Evolutionary conservation across 768 basidiomycete species (phyloP), one percentile per base, ranked within the genome.

Genomic region (Pisolithus microcarpus): DNA sequence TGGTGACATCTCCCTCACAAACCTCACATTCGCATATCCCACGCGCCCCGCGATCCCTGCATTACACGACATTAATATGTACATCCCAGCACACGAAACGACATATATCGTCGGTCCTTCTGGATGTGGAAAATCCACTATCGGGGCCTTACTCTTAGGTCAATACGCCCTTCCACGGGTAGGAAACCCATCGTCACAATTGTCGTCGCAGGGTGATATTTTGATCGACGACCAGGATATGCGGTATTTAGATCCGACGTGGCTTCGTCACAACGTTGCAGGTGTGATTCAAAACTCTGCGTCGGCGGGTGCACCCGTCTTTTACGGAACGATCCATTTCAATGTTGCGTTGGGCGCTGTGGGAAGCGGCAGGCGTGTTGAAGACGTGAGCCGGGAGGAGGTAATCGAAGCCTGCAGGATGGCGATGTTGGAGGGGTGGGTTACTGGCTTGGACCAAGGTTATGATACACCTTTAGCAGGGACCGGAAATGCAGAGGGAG

Each of bases 351-450:
- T 95, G 52, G 91, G 84, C 4, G 68, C 83, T 5, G 79, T 81
- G 7, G 81, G 79, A 6, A 65, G 65, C 56, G 58, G 63, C 18
- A 65, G 75, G 28, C 56, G 62, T 4, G 74, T 75, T 1, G 69
- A 75, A 49, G 74, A 79, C 21, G 84, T 83, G 18, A 78, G 77
- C 1, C 69, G 81, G 36, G 70, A 73, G 16, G 85, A 92, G 63
- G 89, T 98, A 2, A 76, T 85, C 39, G 78, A 81, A 15, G 94
- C 91, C 0, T 94, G 92, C 61, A 73, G 79, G n/a, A 81, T 80
- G 7, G 91, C 91, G 0, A 74, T 95, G 64, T 75, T 97, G 57
- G 87, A 95, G 58, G 89, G 91, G 47, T 99, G 94, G 66, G 76
- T 96, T 5, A 67, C 71, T 15, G 87, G 84, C 49, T 70, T 98